Evolutionary conservation across 2,329 filamentous ascomycete genomes (phyloP).

Genomic region (Huntiella bhutanensis): DNA sequence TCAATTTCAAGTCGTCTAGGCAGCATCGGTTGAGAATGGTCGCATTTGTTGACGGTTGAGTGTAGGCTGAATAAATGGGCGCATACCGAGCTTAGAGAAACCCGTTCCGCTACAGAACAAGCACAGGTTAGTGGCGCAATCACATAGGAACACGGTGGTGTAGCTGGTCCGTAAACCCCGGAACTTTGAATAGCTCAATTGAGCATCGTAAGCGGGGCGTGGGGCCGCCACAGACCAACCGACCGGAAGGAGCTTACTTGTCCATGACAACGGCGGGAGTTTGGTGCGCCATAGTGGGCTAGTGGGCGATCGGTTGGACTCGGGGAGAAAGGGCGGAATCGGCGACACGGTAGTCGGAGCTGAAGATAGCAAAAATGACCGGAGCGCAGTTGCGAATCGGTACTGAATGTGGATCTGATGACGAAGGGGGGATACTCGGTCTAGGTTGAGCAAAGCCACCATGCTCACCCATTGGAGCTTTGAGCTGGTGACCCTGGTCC

Average conservation of each 20-base stretch:
- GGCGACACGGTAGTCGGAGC: not conserved
- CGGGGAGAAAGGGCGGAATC: not conserved
- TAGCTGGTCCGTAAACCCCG: too few relatives aligned
- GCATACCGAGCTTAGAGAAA: conserved; percentile 91
- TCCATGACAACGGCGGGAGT: conserved; percentile 99
- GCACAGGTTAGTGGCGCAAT: conserved; percentile 19
- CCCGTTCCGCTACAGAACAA: conserved; percentile 67
- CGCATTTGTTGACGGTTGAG: conserved; percentile 6
- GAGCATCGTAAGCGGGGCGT: conserved; percentile 5
- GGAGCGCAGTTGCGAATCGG: not conserved
- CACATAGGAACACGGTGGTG: not conserved
- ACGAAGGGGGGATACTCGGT: conserved; percentile 9
- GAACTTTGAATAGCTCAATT: not conserved
- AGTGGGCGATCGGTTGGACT: conserved; percentile 4
- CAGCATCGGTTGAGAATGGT: not conserved
- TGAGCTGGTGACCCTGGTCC: not conserved
- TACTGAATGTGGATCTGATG: conserved; percentile 4
- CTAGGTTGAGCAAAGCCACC: conserved; percentile 6
- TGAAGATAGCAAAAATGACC: not conserved
- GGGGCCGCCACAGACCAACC: not conserved
- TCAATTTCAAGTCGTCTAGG: too few relatives aligned
- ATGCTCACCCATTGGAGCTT: conserved; percentile 1
- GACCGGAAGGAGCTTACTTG: conserved; percentile 57
- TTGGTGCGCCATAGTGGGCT: conserved; percentile 67
- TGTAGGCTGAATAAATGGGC: conserved; percentile 5